Evolutionary conservation across 169 alveolate genomes (phyloP).

Genomic region (Plasmodium gonderi): DNA sequence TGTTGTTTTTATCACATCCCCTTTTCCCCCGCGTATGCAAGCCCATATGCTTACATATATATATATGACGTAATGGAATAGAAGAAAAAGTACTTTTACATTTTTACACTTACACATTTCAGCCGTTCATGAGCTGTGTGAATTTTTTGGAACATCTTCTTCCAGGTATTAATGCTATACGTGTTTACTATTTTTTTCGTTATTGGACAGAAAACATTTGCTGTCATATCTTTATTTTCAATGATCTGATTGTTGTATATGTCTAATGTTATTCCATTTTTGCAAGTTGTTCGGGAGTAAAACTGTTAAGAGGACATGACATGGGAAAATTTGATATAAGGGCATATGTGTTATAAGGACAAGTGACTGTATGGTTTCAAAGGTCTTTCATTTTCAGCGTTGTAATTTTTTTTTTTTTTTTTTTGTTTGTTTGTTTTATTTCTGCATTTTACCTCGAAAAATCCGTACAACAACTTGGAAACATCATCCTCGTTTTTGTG

Average conservation of each 20-base stretch:
- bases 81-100: too few relatives aligned
- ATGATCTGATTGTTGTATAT: constrained; percentile 65
- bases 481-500: constrained; percentile 45
- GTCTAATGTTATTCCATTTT: constrained; percentile 57
- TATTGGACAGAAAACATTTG: constrained; percentile 65
- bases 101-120: constrained; percentile 22
- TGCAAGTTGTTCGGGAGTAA: constrained; percentile 38
- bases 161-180: constrained; percentile 71
- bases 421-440: constrained; percentile 10
- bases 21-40: not conserved
- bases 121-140: constrained; percentile 58
- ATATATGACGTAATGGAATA: too few relatives aligned
- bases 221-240: constrained; percentile 72
- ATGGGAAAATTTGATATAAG: not conserved
- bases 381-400: too few relatives aligned
- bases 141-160: constrained; percentile 42
- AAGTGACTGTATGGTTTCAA: too few relatives aligned
- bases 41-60: too few relatives aligned
- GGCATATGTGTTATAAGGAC: too few relatives aligned
- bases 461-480: constrained; percentile 59
- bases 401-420: not conserved
- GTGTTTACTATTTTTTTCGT: constrained; percentile 66
- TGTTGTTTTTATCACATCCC: too few relatives aligned
- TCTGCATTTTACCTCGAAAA: constrained; percentile 37
- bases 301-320: constrained; percentile 6